A percentile compares a stretch with the other conserved stretches of the same genome.
phyloP scores from a whole-genome alignment of 169 alveolate species.

The Plasmodium vinckei region DNA sequence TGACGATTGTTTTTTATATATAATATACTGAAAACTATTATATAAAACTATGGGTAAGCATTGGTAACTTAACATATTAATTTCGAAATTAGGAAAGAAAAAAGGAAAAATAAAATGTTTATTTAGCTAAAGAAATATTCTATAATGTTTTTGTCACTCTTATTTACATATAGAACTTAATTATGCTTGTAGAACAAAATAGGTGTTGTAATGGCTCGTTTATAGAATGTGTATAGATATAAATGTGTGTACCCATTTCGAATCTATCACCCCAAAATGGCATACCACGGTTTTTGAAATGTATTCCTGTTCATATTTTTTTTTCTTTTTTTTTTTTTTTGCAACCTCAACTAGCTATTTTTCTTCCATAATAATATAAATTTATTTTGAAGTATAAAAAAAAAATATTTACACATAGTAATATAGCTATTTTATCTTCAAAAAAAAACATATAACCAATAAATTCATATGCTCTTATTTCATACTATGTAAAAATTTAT shows the following conservation, averaged over 20 bases:
- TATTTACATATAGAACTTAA: too few relatives aligned
- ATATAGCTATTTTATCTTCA: background rate
- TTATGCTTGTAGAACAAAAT: too few relatives aligned
- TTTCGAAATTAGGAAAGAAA: background rate
- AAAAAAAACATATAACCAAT: background rate
- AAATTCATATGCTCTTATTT: background rate
- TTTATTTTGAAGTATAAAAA: constrained; percentile 2
- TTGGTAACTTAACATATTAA: background rate
- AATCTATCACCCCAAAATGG: too few relatives aligned
- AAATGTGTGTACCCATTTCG: too few relatives aligned
- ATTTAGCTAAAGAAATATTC: too few relatives aligned
- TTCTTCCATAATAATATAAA: background rate
- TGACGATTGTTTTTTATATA: too few relatives aligned
- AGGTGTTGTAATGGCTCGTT: too few relatives aligned
- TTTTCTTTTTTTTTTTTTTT: constrained; percentile 7
- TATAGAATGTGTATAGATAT: too few relatives aligned
- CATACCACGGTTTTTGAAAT: too few relatives aligned
- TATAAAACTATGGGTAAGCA: background rate
- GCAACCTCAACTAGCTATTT: background rate
- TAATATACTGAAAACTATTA: too few relatives aligned
- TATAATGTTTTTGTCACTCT: too few relatives aligned
- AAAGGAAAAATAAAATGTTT: background rate
- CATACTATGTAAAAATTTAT: too few relatives aligned
- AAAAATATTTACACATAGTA: background rate
- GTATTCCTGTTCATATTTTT: constrained; percentile 14